These are phyloP conservation scores for Penicillium sclerotigenum DNA, from an alignment of 2,329 filamentous ascomycete genomes.

Conservation along the genomic window DNA sequence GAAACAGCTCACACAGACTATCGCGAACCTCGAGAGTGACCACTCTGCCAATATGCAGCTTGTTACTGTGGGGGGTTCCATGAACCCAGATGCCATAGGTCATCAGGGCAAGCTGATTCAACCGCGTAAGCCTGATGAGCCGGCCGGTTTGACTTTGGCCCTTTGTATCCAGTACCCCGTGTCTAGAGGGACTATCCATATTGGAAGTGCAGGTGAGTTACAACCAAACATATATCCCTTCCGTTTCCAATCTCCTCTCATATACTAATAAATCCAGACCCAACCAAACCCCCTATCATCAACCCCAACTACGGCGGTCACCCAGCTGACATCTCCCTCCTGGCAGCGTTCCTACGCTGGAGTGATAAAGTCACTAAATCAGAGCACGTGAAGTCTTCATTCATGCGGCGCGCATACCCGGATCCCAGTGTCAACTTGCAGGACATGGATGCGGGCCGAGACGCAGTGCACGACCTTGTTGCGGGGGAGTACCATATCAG, in stretches of 20 bases:
- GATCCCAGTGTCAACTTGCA: conserved; percentile 12
- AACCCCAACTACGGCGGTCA: conserved; percentile 19
- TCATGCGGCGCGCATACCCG: conserved; percentile 11
- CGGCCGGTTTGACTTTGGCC: conserved; percentile 13
- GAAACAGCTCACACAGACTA: conserved; percentile 14
- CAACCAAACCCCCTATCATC: conserved; percentile 14
- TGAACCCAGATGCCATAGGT: conserved; percentile 2
- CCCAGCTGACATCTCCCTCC: conserved; percentile 16
- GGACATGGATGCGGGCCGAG: conserved; percentile 11
- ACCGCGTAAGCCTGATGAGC: conserved; percentile 1
- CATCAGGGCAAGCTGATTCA: conserved; percentile 12
- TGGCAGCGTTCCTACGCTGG: conserved; percentile 20
- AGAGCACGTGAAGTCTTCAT: conserved; percentile 3
- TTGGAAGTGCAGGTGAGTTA: conserved; percentile 11
- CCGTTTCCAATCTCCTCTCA: not conserved
- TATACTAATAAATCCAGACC: conserved; percentile 10
- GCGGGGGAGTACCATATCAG: conserved; percentile 19
- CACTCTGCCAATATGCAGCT: conserved; percentile 16
- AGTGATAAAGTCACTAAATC: conserved; percentile 14
- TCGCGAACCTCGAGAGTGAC: conserved; percentile 11
- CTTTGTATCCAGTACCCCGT: conserved; percentile 22
- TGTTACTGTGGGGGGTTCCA: conserved; percentile 8
- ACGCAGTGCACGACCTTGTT: conserved; percentile 13
- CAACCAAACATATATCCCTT: not conserved
- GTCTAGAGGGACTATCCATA: conserved; percentile 22